Evolutionary conservation across 1,139 yeast species (phyloP), one percentile per base, ranked within the genome.

Genomic region (Taphrina pruni): DNA sequence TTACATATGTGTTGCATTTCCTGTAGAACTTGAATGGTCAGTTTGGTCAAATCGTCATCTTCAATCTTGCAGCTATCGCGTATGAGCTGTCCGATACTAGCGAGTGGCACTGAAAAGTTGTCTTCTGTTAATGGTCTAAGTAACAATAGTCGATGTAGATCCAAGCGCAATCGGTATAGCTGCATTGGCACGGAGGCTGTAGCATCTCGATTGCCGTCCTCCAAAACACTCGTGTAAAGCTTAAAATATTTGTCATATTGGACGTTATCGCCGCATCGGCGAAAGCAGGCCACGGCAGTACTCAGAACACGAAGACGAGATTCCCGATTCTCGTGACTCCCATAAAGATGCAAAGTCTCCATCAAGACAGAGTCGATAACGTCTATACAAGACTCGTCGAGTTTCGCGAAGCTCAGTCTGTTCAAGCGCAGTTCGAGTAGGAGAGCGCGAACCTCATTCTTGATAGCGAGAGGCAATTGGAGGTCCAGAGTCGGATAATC

Each of bases 11-110:
- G 45, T 17, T 54, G 43, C 35, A 38, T 36, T 26, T 54, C 58
- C 12, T 26, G 26, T 17, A 54, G 58, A 35, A 54, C 58, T 36
- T 54, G 58, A 35, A 50, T 26, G n/a, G 36, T 7, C 8, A 50
- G 6, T 7, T 7, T 7, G 48, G 12, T n/a, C 20, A 45, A 17
- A n/a, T 17, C 12, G n/a, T 45, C 20, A n/a, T 45, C 48, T 2
- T n/a, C 48, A 14, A 7, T 12, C 20, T 45, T 45, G 20, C 48
- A 12, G 20, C 12, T n/a, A 7, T 12, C 48, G 20, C 48, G 48
- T 12, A 45, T 17, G 48, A 45, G 48, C 48, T 45, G 48, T 7
- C 8, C 48, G 48, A 45, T 45, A n/a, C 17, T 14, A 7, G 48
- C 20, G 48, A 45, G 20, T 26, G 32, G 32, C 32, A 26, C 32